A percentile compares a stretch with the other conserved stretches of the same genome.
Conservation (phyloP, 805 yeast species). For the Tetrapisispora arboricola region DNA sequence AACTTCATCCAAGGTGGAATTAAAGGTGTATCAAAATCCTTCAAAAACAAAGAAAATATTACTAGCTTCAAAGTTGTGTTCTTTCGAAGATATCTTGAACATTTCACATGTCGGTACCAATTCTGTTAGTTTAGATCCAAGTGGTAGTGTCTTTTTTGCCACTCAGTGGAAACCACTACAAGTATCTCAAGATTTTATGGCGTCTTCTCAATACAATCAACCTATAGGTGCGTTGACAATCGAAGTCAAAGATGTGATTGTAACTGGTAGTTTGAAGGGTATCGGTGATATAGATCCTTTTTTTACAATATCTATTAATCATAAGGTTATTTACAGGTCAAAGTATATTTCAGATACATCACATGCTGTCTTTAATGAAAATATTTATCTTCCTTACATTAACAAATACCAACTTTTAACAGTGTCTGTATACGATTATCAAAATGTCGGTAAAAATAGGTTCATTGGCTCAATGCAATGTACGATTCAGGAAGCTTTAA, state of each 20-base stretch:
- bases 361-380: conserved; percentile 51
- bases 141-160: conserved; percentile 44
- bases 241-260: conserved; percentile 43
- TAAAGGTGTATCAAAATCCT: conserved; percentile 49
- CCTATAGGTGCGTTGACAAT: conserved; percentile 62
- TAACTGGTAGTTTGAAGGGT: conserved; percentile 44
- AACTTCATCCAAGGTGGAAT: conserved; percentile 41
- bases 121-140: conserved; percentile 41
- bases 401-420: conserved; percentile 51
- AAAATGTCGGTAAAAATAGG: conserved; percentile 53
- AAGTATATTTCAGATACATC: conserved; percentile 41
- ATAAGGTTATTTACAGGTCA: conserved; percentile 47
- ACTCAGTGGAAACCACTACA: conserved; percentile 66
- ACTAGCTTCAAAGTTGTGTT: conserved; percentile 41
- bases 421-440: conserved; percentile 57
- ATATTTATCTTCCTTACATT: conserved; percentile 48
- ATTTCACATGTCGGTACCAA: conserved; percentile 38
- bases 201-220: conserved; percentile 33
- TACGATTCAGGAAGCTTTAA: conserved; percentile 38
- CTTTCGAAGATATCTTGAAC: conserved; percentile 39
- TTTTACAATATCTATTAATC: conserved; percentile 47
- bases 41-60: conserved; percentile 36
- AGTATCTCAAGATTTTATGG: conserved; percentile 39
- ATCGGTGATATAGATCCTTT: conserved; percentile 74
- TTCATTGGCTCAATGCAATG: conserved; percentile 49